Conservation (phyloP, 768 basidiomycete genomes). For the Psilocybe tampanensis region DNA sequence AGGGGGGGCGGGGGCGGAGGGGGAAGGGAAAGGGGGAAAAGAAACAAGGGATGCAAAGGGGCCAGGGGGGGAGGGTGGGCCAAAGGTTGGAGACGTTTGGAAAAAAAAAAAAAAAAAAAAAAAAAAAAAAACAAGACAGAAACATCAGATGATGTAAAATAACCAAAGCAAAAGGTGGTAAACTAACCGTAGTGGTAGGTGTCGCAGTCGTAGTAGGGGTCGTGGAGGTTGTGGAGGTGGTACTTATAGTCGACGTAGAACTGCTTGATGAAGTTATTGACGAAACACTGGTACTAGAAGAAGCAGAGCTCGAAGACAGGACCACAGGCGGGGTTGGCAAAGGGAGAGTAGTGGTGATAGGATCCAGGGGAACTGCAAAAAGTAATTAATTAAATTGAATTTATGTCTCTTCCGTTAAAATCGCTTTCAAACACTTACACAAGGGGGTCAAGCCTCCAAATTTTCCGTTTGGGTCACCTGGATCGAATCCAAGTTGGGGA, state of each 20-base stretch:
- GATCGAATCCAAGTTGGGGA: constrained; percentile 15
- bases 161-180: no score
- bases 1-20: no score
- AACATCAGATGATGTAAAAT: no score
- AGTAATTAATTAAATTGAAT: not conserved
- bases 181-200: no score
- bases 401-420: not conserved
- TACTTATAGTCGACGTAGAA: not conserved
- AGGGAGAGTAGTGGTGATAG: not conserved
- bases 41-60: no score
- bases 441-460: constrained; percentile 3
- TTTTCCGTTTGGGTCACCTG: not conserved
- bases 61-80: no score
- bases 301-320: not conserved
- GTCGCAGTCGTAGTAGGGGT: not conserved
- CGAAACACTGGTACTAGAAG: not conserved
- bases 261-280: not conserved
- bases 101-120: no score
- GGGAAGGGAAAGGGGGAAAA: no score
- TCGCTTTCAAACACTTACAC: not conserved
- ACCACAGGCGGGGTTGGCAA: not conserved
- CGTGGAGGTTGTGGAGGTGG: not conserved
- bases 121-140: no score
- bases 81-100: no score
- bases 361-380: not conserved